A percentile compares a stretch with the other conserved stretches of the same genome.
Evolutionary conservation across 2,329 filamentous ascomycete species (phyloP).

Genomic region (Clarireedia paspali): DNA sequence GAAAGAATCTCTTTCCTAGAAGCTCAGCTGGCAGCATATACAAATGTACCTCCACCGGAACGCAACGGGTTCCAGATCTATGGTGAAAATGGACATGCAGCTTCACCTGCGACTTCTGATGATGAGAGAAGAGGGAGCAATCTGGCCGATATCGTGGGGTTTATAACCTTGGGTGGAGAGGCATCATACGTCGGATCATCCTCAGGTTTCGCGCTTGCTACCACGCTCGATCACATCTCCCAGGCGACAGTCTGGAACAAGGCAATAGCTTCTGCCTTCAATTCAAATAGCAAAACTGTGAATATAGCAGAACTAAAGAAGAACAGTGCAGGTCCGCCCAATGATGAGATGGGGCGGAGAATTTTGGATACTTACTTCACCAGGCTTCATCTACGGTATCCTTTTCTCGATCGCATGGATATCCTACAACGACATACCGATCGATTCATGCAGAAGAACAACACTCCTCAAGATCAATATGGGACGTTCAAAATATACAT

Average conservation of each 20-base stretch:
- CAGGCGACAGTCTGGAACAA: constrained; percentile 48
- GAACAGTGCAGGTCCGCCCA: constrained; percentile 38
- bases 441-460: constrained; percentile 31
- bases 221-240: constrained; percentile 45
- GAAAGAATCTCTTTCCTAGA: constrained; percentile 24
- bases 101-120: constrained; percentile 10
- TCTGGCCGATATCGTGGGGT: constrained; percentile 40
- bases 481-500: constrained; percentile 44
- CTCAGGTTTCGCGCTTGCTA: constrained; percentile 40
- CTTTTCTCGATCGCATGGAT: constrained; percentile 40
- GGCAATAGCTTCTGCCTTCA: constrained; percentile 30
- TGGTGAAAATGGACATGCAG: constrained; percentile 4
- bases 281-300: constrained; percentile 19
- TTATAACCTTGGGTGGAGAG: constrained; percentile 40
- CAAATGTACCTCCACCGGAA: constrained; percentile 11
- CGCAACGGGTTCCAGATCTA: constrained; percentile 2
- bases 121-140: constrained; percentile 18
- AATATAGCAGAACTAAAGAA: constrained; percentile 33
- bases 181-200: constrained; percentile 43
- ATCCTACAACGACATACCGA: constrained; percentile 37
- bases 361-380: constrained; percentile 39
- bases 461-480: constrained; percentile 35
- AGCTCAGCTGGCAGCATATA: constrained; percentile 22
- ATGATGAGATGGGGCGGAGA: constrained; percentile 36
- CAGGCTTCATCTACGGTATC: constrained; percentile 40